A percentile compares a stretch with the other conserved stretches of the same genome.
Conservation (phyloP, 2,329 filamentous ascomycete species). For the Phyllosticta citrichinensis region DNA sequence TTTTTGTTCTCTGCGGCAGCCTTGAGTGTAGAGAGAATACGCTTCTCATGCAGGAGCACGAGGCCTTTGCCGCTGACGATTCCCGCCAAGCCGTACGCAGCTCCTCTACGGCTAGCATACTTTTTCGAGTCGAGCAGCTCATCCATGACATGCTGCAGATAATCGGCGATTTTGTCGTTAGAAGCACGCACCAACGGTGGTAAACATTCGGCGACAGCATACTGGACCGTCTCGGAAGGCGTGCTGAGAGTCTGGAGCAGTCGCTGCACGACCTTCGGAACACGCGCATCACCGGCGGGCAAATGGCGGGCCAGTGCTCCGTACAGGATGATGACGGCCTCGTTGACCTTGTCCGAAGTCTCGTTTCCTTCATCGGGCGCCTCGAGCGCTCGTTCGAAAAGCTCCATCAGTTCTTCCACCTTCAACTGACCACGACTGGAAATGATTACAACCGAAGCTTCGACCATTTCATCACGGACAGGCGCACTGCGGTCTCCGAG, state of each 20-base stretch:
- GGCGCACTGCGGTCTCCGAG: slow-evolving; percentile 69
- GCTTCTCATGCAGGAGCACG: slow-evolving; percentile 68
- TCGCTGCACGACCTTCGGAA: slow-evolving; percentile 79
- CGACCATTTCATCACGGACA: slow-evolving; percentile 84
- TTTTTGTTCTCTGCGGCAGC: slow-evolving; percentile 92
- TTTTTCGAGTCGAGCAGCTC: slow-evolving; percentile 78
- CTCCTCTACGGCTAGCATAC: slow-evolving; percentile 85
- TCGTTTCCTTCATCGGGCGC: slow-evolving; percentile 72
- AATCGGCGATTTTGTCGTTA: slow-evolving; percentile 64
- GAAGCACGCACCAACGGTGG: slow-evolving; percentile 82
- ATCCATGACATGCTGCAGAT: slow-evolving; percentile 71
- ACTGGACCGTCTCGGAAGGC: slow-evolving; percentile 93
- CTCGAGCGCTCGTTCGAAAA: slow-evolving; percentile 83
- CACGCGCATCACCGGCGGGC: slow-evolving; percentile 70
- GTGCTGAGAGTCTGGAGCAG: slow-evolving; percentile 82
- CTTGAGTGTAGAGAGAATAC: slow-evolving; percentile 72
- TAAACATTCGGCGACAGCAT: slow-evolving; percentile 87
- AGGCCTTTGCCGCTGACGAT: slow-evolving; percentile 85
- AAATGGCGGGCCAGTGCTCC: slow-evolving; percentile 86
- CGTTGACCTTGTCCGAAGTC: slow-evolving; percentile 80
- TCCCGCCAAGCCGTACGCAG: slow-evolving; percentile 88
- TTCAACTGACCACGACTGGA: slow-evolving; percentile 69
- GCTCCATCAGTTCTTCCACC: slow-evolving; percentile 82
- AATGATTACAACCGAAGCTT: slow-evolving; percentile 75
- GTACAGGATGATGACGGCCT: slow-evolving; percentile 96